Base-by-base conservation (phyloP, 2,329 filamentous ascomycete genomes). In the Aaosphaeria pasadenensis region DNA sequence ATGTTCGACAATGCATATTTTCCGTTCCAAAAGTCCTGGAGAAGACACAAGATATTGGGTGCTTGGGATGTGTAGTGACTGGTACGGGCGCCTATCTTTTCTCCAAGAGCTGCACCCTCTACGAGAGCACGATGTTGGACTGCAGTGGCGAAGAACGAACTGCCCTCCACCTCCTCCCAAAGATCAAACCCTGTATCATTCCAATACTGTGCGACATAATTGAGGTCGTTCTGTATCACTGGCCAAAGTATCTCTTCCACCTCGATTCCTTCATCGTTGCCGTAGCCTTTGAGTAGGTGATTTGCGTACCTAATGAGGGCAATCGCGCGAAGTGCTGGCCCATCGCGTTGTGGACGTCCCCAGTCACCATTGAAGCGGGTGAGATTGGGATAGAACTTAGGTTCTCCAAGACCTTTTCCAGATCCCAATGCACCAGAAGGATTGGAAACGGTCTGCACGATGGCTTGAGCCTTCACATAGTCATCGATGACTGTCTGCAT, bases 291-390 rank as follows among this genome's bases (percentile, higher is more conserved):
- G 43, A 90, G 72, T 29, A 91, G 74, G 80, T 85, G 88, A 58
- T 85, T 83, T 5, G 85, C 80, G 63, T 91, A 92, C 0, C 76
- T 77, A 49, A 88, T 85, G 62, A 92, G 69, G 4, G 88, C 82
- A 40, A 82, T 88, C 1, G 87, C 88, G 45, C 89, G 79, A 39
- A 92, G 77, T 24, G 88, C 83, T 17, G 89, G 88, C 0, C 88
- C 88, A 67, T 92, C 88, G 32, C 85, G 78, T 69, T 92, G 88
- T 5, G 88, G 88, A 13, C 88, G 82, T 29, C 87, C 88, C 88
- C 88, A 91, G 6, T 71, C 64, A 24, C 80, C 84, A 3, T 82
- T 87, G 64, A 81, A 89, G 6, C 81, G 74, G 6, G 74, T 80
- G 53, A 80, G 69, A 53, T 89, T 80, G 39, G 82, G 80, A 50